Evolutionary conservation across 768 basidiomycete species (phyloP), one percentile per base, ranked within the genome.

Genomic region (Grammothele lineata): DNA sequence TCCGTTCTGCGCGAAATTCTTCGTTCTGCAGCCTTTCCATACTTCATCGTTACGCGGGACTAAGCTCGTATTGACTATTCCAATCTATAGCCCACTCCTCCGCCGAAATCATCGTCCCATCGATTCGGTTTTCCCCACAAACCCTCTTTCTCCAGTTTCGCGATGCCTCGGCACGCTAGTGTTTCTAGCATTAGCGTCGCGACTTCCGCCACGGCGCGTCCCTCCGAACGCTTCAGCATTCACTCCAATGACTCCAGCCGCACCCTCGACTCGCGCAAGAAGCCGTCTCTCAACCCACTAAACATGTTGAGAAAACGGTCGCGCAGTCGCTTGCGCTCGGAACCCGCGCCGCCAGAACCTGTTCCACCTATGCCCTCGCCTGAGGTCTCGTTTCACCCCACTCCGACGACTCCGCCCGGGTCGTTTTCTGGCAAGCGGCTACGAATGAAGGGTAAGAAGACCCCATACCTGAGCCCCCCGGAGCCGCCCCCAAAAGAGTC

Each of bases 191-290:
- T 54, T 46, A 51, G 38, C 37, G 45, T 60, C 46, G 35, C 51
- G n/a, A 32, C 56, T 32, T 46, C 54, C 23, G 41, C 45, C 53
- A 50, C 53, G 45, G 57, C 53, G 22, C 54, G 53, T 34, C 40
- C 48, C 21, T 30, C 60, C 44, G 47, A 66, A 44, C 45, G 51
- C 25, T n/a, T 43, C 47, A 51, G 53, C 42, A 33, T 66, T 51
- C 43, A 52, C 50, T 66, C n/a, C 50, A 56, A 27, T 11, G 69
- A 73, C 43, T n/a, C n/a, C n/a, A n/a, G n/a, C n/a, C n/a, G n/a
- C n/a, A n/a, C n/a, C n/a, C n/a, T n/a, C n/a, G n/a, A n/a, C n/a
- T 58, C 70, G 7, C 74, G 74, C 41, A 81, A 72, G 62, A 82
- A 77, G 62, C 68, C 74, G 8, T 76, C 75, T 14, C 61, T 78